Base-by-base conservation (phyloP, 129 eudicot species). In the Centella asiatica region DNA sequence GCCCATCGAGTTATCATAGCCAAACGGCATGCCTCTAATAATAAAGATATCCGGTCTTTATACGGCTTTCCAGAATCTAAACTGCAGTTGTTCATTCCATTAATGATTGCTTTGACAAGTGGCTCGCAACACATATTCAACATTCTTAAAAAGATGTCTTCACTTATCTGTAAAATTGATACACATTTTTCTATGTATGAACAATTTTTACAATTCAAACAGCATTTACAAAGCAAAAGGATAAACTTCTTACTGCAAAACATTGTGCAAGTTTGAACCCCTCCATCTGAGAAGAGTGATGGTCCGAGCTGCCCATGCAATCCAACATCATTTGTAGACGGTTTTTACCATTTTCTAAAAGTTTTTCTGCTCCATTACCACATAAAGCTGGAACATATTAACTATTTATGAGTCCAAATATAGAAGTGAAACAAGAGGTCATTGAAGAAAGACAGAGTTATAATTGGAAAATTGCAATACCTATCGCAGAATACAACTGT, bases 401-500 rank as follows among this genome's bases (percentile, higher is more conserved):
- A n/a, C 9, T 24, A 15, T 5, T 72, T 67, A 64, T 60, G 63
- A 61, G 65, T 32, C 29, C 69, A 67, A 26, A 59, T 23, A 40
- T 61, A 57, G 24, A 57, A 40, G 28, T 51, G 19, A 34, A 40
- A 50, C 53, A 55, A 76, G 42, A 63, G 59, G 33, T 69, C 37
- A 68, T 37, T 47, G 53, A 31, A 24, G 31, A 46, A 15, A 75
- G 40, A 52, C 57, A 10, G 57, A 24, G 60, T 63, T 15, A 28
- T 49, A 24, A 29, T 47, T 23, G 29, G 45, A 25, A 64, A 37
- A 17, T 6, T 44, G 64, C 20, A 57, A 53, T 90, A 90, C 95
- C 97, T 83, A 90, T 76, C 56, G 87, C 42, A 22, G 97, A 86
- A 75, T 80, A 90, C 72, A 90, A 61, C 61, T 79, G 86, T 68